These are phyloP conservation scores for Volvox reticuliferus DNA, from an alignment of 139 green algal genomes.

Conservation along the genomic window DNA sequence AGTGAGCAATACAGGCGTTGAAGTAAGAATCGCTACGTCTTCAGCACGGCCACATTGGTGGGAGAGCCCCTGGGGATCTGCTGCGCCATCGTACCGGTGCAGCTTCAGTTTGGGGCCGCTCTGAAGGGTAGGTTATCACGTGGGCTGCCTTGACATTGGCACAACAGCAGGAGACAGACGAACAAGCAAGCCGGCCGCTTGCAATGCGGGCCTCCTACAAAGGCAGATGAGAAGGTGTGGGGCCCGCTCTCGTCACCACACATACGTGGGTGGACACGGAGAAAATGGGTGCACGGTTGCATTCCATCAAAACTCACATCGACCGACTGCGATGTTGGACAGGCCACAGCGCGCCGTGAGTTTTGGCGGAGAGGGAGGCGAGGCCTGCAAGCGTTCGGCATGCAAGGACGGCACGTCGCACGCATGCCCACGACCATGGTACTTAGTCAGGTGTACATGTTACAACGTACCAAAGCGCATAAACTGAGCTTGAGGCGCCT, in stretches of 20 bases:
- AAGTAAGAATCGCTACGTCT: no score
- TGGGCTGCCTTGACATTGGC: not conserved
- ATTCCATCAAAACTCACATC: not conserved
- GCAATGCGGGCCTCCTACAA: conserved; percentile 4
- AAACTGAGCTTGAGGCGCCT: not conserved
- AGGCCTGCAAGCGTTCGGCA: conserved; percentile 18
- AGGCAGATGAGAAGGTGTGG: not conserved
- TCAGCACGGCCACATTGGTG: no score
- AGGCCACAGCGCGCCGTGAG: not conserved
- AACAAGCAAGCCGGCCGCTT: not conserved
- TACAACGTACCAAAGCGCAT: not conserved
- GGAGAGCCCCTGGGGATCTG: no score
- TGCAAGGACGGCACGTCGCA: conserved; percentile 8
- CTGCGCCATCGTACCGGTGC: not conserved
- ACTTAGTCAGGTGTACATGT: not conserved
- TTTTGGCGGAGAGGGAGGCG: not conserved
- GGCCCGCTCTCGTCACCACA: not conserved
- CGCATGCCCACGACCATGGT: not conserved
- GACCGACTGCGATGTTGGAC: not conserved
- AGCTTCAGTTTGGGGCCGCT: not conserved
- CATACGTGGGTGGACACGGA: no score
- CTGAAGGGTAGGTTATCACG: not conserved
- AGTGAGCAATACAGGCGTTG: no score
- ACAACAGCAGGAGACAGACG: conserved; percentile 2
- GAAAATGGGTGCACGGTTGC: not conserved